phyloP scores from a whole-genome alignment of 1,284 basidiomycete genomes.

The Cryptococcus wingfieldii region DNA sequence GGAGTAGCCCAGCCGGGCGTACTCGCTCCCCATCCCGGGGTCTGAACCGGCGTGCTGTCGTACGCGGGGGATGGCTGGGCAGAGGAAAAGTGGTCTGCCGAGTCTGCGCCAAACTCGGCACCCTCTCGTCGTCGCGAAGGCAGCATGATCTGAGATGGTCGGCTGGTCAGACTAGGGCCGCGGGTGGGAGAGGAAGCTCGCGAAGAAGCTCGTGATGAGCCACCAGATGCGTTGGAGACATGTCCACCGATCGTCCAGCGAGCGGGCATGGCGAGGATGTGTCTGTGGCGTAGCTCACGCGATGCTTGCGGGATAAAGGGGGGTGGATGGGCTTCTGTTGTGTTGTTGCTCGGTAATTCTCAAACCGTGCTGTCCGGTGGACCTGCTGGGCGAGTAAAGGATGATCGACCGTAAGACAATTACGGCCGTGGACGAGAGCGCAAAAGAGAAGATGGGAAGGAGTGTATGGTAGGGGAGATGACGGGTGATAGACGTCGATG shows the following conservation, averaged over 20 bases:
- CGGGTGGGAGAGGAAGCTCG: conserved; percentile 28
- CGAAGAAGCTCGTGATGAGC: conserved; percentile 25
- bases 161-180: conserved; percentile 6
- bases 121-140: conserved; percentile 5
- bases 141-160: conserved; percentile 12
- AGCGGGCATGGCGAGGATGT: conserved; percentile 8
- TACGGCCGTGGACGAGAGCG: no score
- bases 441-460: no score
- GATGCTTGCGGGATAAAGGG: background rate
- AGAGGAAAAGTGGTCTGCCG: conserved; percentile 20
- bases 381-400: no score
- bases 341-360: background rate
- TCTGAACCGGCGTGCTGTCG: conserved; percentile 1
- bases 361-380: background rate
- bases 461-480: no score
- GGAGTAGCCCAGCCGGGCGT: conserved; percentile 3
- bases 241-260: conserved; percentile 6
- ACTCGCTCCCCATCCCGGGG: background rate
- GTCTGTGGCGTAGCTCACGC: background rate
- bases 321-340: background rate
- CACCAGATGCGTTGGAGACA: conserved; percentile 6
- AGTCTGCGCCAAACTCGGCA: conserved; percentile 13
- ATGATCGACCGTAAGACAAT: no score
- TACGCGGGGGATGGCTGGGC: conserved; percentile 2
- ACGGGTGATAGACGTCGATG: no score